Percentiles rank a stretch among this genome's conserved stretches.
Evolutionary conservation across 2,329 filamentous ascomycete genomes (phyloP).

Genomic region (Coleophoma crateriformis): DNA sequence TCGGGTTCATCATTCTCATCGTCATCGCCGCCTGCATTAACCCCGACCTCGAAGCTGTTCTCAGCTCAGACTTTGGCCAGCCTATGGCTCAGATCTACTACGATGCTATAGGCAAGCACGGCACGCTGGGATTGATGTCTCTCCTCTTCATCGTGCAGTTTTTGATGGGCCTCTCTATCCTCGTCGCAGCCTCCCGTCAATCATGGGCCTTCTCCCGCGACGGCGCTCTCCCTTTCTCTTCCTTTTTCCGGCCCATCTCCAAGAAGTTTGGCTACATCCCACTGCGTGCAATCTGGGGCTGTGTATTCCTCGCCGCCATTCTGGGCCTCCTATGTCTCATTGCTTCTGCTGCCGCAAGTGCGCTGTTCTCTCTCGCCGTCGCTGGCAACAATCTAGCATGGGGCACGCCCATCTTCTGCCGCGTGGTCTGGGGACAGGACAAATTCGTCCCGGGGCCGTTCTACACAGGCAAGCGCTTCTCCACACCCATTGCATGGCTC

Average conservation of each 20-base stretch:
- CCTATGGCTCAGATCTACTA: constrained; percentile 52
- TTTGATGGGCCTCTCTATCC: constrained; percentile 52
- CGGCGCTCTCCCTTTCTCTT: constrained; percentile 54
- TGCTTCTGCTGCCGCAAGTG: constrained; percentile 48
- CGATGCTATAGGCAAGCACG: constrained; percentile 53
- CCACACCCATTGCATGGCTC: constrained; percentile 44
- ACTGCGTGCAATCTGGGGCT: constrained; percentile 48
- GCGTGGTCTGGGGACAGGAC: constrained; percentile 49
- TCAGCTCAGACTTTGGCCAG: constrained; percentile 47
- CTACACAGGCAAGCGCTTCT: constrained; percentile 46
- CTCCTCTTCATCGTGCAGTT: constrained; percentile 57
- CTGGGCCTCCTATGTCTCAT: constrained; percentile 55
- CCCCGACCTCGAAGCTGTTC: constrained; percentile 41
- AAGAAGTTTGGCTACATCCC: constrained; percentile 51
- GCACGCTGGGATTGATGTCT: constrained; percentile 52
- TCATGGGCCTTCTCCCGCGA: constrained; percentile 60
- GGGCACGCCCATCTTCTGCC: constrained; percentile 51
- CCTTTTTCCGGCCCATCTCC: constrained; percentile 47
- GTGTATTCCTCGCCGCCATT: constrained; percentile 42
- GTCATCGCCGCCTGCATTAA: constrained; percentile 53
- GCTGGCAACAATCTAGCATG: constrained; percentile 58
- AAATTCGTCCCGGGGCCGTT: constrained; percentile 55
- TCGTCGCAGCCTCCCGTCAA: constrained; percentile 54
- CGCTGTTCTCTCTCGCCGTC: constrained; percentile 53
- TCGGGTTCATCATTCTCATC: constrained; percentile 52